These are phyloP conservation scores for Termitomyces sp. DNA, from an alignment of 768 basidiomycete species.

Conservation along the genomic window DNA sequence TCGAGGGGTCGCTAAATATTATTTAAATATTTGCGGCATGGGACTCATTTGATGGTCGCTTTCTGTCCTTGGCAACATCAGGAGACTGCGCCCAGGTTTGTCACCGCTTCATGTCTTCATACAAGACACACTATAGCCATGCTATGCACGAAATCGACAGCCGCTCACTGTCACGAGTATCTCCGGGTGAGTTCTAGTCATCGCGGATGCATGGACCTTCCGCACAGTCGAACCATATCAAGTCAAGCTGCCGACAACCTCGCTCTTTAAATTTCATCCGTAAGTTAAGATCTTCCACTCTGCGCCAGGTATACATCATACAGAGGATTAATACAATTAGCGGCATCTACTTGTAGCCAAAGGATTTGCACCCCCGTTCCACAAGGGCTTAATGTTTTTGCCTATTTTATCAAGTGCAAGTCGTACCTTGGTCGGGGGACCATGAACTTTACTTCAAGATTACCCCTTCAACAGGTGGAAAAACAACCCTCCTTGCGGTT, in stretches of 20 bases:
- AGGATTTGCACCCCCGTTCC: not conserved
- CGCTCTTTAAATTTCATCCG: too few relatives aligned
- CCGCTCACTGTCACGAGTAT: constrained; percentile 5
- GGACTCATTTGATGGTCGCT: constrained; percentile 11
- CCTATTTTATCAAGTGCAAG: not conserved
- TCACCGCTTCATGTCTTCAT: constrained; percentile 1
- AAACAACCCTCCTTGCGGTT: too few relatives aligned
- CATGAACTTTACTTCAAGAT: not conserved
- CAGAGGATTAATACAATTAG: not conserved
- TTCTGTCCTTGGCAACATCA: constrained; percentile 11
- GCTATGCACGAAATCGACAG: not conserved
- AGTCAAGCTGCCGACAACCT: too few relatives aligned
- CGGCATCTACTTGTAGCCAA: not conserved
- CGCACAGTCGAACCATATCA: too few relatives aligned
- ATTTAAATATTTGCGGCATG: not conserved
- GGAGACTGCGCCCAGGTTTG: not conserved
- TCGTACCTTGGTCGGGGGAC: not conserved
- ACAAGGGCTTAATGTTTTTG: not conserved
- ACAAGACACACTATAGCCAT: not conserved
- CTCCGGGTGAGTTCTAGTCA: not conserved
- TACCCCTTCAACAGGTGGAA: not conserved
- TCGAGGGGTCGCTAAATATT: not conserved
- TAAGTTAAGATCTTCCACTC: not conserved
- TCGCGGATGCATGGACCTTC: not conserved
- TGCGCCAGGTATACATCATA: not conserved